Percentiles rank a stretch among this genome's conserved stretches.
phyloP scores from a whole-genome alignment of 306 rosid genomes.

The Casuarina cunninghamiana region DNA sequence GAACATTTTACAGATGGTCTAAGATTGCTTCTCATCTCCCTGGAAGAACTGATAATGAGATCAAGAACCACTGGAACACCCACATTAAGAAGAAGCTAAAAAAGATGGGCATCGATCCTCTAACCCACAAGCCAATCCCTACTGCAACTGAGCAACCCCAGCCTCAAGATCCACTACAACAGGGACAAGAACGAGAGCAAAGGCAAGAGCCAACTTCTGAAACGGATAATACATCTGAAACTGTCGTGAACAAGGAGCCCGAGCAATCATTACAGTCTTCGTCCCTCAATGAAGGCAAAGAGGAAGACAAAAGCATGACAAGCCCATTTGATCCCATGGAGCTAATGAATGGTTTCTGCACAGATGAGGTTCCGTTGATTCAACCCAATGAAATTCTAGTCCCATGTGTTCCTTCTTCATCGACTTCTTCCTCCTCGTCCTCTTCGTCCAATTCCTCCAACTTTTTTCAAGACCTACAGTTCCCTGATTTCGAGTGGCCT shows the following conservation, averaged over 20 bases:
- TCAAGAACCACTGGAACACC: slow-evolving; percentile 81
- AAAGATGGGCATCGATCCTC: slow-evolving; percentile 79
- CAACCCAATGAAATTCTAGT: slow-evolving; percentile 42
- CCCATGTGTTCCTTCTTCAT: slow-evolving; percentile 38
- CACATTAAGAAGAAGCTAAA: slow-evolving; percentile 78
- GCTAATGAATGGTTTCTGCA: slow-evolving; percentile 45
- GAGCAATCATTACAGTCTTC: slow-evolving; percentile 45
- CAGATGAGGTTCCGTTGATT: slow-evolving; percentile 67
- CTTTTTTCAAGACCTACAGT: slow-evolving; percentile 49
- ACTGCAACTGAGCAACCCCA: slow-evolving; percentile 34
- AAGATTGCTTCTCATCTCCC: slow-evolving; percentile 80
- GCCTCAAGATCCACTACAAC: slow-evolving; percentile 23
- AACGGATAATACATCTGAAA: slow-evolving; percentile 20
- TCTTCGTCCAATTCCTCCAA: slow-evolving; percentile 47
- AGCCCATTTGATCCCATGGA: slow-evolving; percentile 41
- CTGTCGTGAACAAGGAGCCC: slow-evolving; percentile 33
- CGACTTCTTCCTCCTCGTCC: slow-evolving; percentile 37
- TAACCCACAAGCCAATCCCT: slow-evolving; percentile 58
- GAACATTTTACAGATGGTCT: slow-evolving; percentile 53
- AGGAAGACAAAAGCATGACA: slow-evolving; percentile 36
- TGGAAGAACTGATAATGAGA: slow-evolving; percentile 82
- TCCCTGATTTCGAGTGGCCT: slow-evolving; percentile 63
- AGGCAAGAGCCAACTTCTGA: slow-evolving; percentile 11
- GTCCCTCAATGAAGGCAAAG: slow-evolving; percentile 34
- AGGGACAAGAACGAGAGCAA: slow-evolving; percentile 10